These are phyloP conservation scores for Lobosporangium transversale DNA, from an alignment of 192 early-diverging fungal species.

Conservation along the genomic window DNA sequence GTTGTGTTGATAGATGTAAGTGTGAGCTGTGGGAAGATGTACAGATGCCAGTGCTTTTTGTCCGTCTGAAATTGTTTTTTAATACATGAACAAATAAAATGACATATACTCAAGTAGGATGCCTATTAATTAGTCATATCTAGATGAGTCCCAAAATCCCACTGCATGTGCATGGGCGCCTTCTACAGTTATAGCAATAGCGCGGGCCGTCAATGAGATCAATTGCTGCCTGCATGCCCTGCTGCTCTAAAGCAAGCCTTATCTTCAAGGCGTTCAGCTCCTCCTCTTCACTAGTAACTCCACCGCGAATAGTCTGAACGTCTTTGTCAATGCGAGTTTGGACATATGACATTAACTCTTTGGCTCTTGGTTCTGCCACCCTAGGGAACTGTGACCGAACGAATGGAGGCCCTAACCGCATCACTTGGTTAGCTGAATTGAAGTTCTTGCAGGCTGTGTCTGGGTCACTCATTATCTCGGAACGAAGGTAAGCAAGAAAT, in stretches of 20 bases:
- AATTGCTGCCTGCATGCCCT: conserved; percentile 23
- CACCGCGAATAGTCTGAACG: conserved; percentile 20
- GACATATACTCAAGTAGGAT: too few species aligned
- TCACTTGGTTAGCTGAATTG: conserved; percentile 11
- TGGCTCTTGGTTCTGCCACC: conserved; percentile 18
- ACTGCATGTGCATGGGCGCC: conserved; percentile 9
- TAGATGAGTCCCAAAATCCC: conserved; percentile 9
- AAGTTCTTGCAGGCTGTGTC: conserved; percentile 15
- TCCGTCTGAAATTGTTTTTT: too few species aligned
- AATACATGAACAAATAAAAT: too few species aligned
- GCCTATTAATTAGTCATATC: too few species aligned
- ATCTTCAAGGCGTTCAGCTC: conserved; percentile 11
- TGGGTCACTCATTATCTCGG: conserved; percentile 33
- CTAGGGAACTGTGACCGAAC: conserved; percentile 29
- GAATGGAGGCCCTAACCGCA: conserved; percentile 20
- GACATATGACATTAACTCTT: conserved; percentile 14
- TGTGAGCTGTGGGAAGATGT: too few species aligned
- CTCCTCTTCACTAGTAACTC: conserved; percentile 9
- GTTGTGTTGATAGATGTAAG: too few species aligned
- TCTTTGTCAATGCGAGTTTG: not conserved
- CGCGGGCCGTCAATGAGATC: conserved; percentile 26
- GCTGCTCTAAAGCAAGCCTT: conserved; percentile 1
- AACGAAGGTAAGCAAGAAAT: conserved; percentile 26
- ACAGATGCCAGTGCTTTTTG: too few species aligned
- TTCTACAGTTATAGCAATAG: conserved; percentile 19